phyloP scores from a whole-genome alignment of 768 basidiomycete species.

The Leccinum variicolor region DNA sequence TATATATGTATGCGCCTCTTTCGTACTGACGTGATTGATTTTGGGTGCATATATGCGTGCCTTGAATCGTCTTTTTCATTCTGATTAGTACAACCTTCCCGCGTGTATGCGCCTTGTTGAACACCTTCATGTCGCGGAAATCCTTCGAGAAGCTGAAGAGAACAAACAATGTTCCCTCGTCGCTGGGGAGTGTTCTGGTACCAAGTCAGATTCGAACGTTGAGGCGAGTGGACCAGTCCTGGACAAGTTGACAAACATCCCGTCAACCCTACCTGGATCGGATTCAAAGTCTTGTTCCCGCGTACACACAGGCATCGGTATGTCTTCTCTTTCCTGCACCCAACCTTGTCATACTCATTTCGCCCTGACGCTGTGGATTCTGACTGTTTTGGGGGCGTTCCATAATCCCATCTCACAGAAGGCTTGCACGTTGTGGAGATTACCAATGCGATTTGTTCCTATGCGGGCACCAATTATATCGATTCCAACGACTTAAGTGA shows the following conservation, averaged over 20 bases:
- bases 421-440: conserved; percentile 25
- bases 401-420: not conserved
- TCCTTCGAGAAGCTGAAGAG: conserved; percentile 62
- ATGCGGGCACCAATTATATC: conserved; percentile 15
- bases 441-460: conserved; percentile 17
- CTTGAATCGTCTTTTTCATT: not conserved
- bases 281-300: not conserved
- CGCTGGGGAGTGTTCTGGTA: conserved; percentile 14
- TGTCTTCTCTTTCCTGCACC: not conserved
- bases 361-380: not conserved
- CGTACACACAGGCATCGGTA: conserved; percentile 2
- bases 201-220: not conserved
- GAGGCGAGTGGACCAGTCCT: not conserved
- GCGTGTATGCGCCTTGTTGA: conserved; percentile 73
- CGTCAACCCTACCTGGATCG: not conserved
- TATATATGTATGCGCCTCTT: not conserved
- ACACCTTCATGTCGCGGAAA: conserved; percentile 66
- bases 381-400: not conserved
- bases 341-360: not conserved
- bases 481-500: conserved; percentile 19
- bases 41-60: conserved; percentile 14
- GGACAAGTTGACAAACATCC: not conserved
- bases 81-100: conserved; percentile 63
- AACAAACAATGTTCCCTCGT: conserved; percentile 41
- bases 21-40: conserved; percentile 1